Evolutionary conservation across 495 filamentous ascomycete species (phyloP).

Genomic region (Aspergillus egyptiacus): DNA sequence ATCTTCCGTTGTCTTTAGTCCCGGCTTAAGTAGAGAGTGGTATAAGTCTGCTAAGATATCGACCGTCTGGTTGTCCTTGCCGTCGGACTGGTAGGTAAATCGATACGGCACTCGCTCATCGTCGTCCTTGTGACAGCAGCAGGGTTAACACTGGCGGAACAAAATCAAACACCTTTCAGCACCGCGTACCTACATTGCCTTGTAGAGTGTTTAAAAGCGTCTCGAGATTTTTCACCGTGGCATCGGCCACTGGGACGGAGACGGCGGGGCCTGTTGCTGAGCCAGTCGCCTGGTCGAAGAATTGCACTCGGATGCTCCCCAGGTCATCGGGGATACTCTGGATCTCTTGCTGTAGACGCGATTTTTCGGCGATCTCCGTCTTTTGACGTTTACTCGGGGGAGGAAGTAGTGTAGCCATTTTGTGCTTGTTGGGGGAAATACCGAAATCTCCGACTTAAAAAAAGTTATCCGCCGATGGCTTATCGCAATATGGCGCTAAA

Average conservation of each 20-base stretch:
- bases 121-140: slow-evolving; percentile 46
- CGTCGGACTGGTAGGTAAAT: slow-evolving; percentile 62
- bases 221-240: slow-evolving; percentile 84
- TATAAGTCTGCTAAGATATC: slow-evolving; percentile 68
- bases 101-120: slow-evolving; percentile 83
- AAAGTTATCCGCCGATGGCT: slow-evolving; percentile 9
- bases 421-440: slow-evolving; percentile 9
- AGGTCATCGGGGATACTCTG: slow-evolving; percentile 62
- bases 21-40: slow-evolving; percentile 59
- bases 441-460: slow-evolving; percentile 14
- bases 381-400: slow-evolving; percentile 90
- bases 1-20: slow-evolving; percentile 64
- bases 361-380: slow-evolving; percentile 65
- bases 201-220: slow-evolving; percentile 84
- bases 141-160: not conserved
- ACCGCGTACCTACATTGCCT: slow-evolving; percentile 57
- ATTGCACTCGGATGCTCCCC: slow-evolving; percentile 77
- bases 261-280: slow-evolving; percentile 61
- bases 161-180: not conserved
- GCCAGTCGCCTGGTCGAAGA: slow-evolving; percentile 78
- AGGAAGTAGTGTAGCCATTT: slow-evolving; percentile 83
- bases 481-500: slow-evolving; percentile 25
- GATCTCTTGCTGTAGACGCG: slow-evolving; percentile 70
- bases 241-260: slow-evolving; percentile 77
- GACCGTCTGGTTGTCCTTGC: slow-evolving; percentile 47